Evolutionary conservation across 164 flowering plant species (phyloP), one percentile per base, ranked within the genome.

Genomic region (Echeveria elegans): DNA sequence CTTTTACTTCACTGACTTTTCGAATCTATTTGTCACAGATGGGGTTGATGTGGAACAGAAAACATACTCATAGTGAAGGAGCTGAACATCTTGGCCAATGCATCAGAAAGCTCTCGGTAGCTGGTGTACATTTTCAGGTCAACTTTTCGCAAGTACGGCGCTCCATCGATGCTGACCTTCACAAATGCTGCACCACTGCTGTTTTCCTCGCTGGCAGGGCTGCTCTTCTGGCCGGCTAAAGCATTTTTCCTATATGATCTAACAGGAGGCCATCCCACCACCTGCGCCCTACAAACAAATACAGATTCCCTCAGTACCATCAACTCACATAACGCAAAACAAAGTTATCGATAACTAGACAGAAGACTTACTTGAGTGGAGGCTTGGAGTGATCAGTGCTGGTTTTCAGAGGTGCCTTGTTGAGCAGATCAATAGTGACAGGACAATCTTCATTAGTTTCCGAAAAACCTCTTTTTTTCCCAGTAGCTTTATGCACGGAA

Each of bases 201-300:
- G 18, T 40, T 19, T 3, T 62, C 21, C 40, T n/a, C 16, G 63
- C 64, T 34, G 32, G 16, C 5, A n/a, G n/a, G n/a, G 36, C 24
- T 62, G 37, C 6, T 63, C 65, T 63, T 21, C 26, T 34, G 41
- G 12, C 40, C 64, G 12, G 38, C 65, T 41, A 63, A 32, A 19
- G 26, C 41, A 37, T 63, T 63, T 29, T 34, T 63, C 23, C 65
- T 19, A 37, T 32, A 63, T 6, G 65, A 63, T 63, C 43, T 63
- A 9, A 63, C 65, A 7, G 65, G 65, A 5, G 65, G 65, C 65
- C 65, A 63, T 32, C 65, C 65, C 41, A 63, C 65, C 40, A 63
- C 65, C 26, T 63, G 65, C 41, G 65, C 65, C 65, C 65, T 63
- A 11, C 23, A 34, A 31, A 26, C 12, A 9, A 30, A 62, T 31